Conservation (phyloP, 2,329 filamentous ascomycete genomes). For the Stachybotrys chartarum region DNA sequence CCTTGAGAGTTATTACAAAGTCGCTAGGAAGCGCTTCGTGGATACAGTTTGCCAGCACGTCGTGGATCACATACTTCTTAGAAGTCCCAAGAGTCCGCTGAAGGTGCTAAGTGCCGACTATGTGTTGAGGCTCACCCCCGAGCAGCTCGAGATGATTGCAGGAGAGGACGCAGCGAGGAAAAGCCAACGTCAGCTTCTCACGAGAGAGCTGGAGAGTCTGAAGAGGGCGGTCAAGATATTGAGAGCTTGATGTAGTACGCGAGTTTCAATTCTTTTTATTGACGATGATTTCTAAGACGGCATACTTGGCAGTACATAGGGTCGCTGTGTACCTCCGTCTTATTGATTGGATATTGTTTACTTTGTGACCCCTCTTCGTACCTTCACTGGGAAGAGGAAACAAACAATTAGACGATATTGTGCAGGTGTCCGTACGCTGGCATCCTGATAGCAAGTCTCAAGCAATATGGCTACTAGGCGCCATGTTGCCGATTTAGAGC, state of each 20-base stretch:
- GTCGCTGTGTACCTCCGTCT: too few species aligned
- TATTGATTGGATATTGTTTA: too few species aligned
- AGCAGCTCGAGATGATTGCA: conserved; percentile 47
- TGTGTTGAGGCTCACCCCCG: conserved; percentile 37
- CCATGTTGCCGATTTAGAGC: too few species aligned
- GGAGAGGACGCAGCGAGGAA: conserved; percentile 43
- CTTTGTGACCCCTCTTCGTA: too few species aligned
- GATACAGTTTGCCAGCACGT: conserved; percentile 56
- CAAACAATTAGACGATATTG: too few species aligned
- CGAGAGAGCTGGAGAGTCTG: conserved; percentile 36
- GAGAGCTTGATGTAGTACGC: background rate
- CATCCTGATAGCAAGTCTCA: too few species aligned
- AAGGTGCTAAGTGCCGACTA: conserved; percentile 43
- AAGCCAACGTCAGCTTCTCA: conserved; percentile 33
- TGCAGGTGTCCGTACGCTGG: too few species aligned
- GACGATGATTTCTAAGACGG: too few species aligned
- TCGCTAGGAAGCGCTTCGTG: conserved; percentile 53
- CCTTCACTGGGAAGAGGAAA: too few species aligned
- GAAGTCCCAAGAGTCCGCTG: conserved; percentile 41
- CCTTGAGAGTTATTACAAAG: conserved; percentile 54
- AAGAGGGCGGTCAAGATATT: conserved; percentile 24
- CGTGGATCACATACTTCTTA: conserved; percentile 45
- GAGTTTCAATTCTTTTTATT: too few species aligned
- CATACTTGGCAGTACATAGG: too few species aligned
- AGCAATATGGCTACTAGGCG: too few species aligned